Conservation (phyloP, 495 filamentous ascomycete species). For the Wilcoxina mikolae region DNA sequence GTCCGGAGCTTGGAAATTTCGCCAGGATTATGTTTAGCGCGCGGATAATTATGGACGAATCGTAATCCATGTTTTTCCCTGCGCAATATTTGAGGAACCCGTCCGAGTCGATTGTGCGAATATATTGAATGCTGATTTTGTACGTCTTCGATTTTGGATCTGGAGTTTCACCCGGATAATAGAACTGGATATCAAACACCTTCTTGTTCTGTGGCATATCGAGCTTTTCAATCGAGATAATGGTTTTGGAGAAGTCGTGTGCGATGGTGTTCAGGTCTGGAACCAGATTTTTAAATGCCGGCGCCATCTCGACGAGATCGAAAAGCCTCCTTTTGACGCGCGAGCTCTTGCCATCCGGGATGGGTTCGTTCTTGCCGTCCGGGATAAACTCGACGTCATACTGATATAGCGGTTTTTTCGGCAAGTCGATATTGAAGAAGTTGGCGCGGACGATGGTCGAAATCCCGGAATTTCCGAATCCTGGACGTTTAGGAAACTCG, state of each 20-base stretch:
- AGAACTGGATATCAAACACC: not conserved
- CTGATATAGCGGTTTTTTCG: conserved; percentile 29
- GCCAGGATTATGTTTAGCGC: conserved; percentile 31
- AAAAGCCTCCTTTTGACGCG: conserved; percentile 35
- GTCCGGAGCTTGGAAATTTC: conserved; percentile 18
- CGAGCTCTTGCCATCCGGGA: too few species aligned
- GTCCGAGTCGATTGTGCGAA: conserved; percentile 12
- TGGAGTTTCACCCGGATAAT: conserved; percentile 16
- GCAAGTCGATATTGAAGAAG: conserved; percentile 41
- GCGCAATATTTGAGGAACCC: conserved; percentile 19
- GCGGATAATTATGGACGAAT: conserved; percentile 26
- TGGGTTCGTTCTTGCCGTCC: conserved; percentile 35
- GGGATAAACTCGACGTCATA: conserved; percentile 31
- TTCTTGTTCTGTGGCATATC: not conserved
- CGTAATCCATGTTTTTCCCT: conserved; percentile 14
- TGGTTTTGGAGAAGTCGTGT: conserved; percentile 36
- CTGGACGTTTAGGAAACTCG: conserved; percentile 39
- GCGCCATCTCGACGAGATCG: conserved; percentile 31
- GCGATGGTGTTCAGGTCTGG: conserved; percentile 33
- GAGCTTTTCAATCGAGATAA: conserved; percentile 18
- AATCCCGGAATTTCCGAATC: conserved; percentile 41
- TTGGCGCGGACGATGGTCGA: conserved; percentile 46
- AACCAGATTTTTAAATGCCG: conserved; percentile 13
- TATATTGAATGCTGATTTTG: conserved; percentile 16
- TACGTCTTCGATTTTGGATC: conserved; percentile 30